Conservation (phyloP, 805 yeast species). For the Yueomyces sinensis region DNA sequence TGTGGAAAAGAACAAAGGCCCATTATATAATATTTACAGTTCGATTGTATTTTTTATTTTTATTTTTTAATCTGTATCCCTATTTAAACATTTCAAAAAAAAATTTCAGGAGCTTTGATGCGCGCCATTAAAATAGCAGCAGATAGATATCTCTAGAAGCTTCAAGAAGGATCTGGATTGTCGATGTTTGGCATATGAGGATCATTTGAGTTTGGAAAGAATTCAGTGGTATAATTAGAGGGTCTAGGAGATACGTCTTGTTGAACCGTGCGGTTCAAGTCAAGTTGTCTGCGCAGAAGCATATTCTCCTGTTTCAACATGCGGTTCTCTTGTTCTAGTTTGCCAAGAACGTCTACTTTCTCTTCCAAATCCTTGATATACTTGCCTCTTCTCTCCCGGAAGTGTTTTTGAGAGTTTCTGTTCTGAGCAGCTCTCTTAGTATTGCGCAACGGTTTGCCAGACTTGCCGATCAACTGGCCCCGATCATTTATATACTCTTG, state of each 20-base stretch:
- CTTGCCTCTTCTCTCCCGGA: slow-evolving; percentile 70
- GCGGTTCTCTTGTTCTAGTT: slow-evolving; percentile 36
- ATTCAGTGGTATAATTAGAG: not conserved
- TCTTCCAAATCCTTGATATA: slow-evolving; percentile 68
- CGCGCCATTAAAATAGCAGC: too few relatives aligned
- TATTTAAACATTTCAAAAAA: too few relatives aligned
- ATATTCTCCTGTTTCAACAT: slow-evolving; percentile 2
- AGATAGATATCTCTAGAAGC: too few relatives aligned
- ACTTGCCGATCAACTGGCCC: slow-evolving; percentile 15
- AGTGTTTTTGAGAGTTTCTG: slow-evolving; percentile 82
- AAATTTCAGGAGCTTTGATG: too few relatives aligned
- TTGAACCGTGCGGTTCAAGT: not conserved
- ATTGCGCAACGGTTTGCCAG: slow-evolving; percentile 22
- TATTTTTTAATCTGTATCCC: too few relatives aligned
- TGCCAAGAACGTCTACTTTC: slow-evolving; percentile 49
- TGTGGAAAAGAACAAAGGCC: too few relatives aligned
- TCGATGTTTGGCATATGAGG: too few relatives aligned
- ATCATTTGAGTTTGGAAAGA: not conserved
- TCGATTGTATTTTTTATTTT: too few relatives aligned
- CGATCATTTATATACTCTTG: not conserved
- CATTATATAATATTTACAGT: too few relatives aligned
- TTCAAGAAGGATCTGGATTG: too few relatives aligned
- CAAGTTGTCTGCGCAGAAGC: not conserved
- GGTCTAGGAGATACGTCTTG: not conserved
- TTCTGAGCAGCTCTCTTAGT: slow-evolving; percentile 86